Evolutionary conservation across 768 basidiomycete genomes (phyloP).

Genomic region (Termitomyces titanicus): DNA sequence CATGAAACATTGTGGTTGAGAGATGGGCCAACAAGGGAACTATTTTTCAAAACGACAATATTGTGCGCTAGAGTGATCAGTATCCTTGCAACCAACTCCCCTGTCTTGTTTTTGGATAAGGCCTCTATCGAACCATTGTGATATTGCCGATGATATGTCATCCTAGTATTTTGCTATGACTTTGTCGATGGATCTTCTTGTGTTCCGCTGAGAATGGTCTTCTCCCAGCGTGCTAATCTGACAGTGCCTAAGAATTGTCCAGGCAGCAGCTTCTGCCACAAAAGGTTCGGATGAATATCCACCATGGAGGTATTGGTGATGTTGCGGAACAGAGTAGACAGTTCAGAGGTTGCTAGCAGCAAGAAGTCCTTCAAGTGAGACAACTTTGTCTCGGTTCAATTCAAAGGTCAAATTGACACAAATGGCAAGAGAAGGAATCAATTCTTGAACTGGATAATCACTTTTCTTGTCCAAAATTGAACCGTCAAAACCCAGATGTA

Average conservation of each 20-base stretch:
- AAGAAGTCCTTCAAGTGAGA: background rate
- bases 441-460: background rate
- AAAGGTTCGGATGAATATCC: constrained; percentile 3
- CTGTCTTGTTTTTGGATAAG: background rate
- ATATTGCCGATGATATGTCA: background rate
- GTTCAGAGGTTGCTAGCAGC: constrained; percentile 1
- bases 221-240: too few relatives aligned
- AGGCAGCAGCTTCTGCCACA: background rate
- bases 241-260: background rate
- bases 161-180: background rate
- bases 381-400: background rate
- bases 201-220: too few relatives aligned
- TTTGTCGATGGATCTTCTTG: background rate
- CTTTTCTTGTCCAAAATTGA: background rate
- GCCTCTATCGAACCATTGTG: background rate
- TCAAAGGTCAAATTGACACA: background rate
- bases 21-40: too few relatives aligned
- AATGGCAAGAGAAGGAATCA: background rate
- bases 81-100: constrained; percentile 2
- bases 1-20: background rate
- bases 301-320: background rate
- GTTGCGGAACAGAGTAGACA: background rate
- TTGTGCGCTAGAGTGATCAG: constrained; percentile 1
- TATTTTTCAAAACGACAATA: background rate
- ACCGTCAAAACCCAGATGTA: background rate